Evolutionary conservation across 1,284 basidiomycete genomes (phyloP), one percentile per base, ranked within the genome.

Genomic region (Hypsizygus ulmarius): DNA sequence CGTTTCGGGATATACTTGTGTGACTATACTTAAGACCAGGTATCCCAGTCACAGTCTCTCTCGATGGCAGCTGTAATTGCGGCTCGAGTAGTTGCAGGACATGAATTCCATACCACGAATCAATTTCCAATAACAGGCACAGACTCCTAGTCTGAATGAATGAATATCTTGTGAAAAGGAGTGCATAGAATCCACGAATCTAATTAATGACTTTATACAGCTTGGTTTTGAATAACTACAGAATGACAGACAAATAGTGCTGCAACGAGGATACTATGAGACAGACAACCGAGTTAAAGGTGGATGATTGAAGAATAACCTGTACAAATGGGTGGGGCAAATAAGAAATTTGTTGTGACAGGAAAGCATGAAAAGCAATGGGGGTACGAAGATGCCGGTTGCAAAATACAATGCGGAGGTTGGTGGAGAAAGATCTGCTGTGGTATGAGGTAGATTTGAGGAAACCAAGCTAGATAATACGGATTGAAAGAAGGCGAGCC

Each of bases 391-490:
- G 65, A 73, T 82, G 80, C 77, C 73, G 70, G 73, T 72, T 75
- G 77, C 78, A 79, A 75, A 81, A 81, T 84, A 84, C 82, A 84
- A 78, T 82, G 79, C 72, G 72, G 67, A 64, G 56, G 62, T 52
- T 49, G 44, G 49, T 14, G 3, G 8, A 46, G 49, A 28, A 44
- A 39, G 44, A 41, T 42, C 30, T 49, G 49, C 35, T 65, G 61
- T 66, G 64, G 63, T 72, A 71, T 69, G 65, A 63, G 53, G 49
- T 50, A 55, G 64, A 58, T 51, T 47, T 54, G 55, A 47, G 52
- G 51, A 52, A 50, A 49, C 52, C 49, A 50, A 50, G 37, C 44
- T 52, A 56, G 52, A 54, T 56, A 47, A 48, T 49, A 49, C 38
- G 51, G 59, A 47, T 59, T 55, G 49, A 49, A 49, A 56, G 57